These are phyloP conservation scores for Dryadomyces quercivorus DNA, from an alignment of 2,329 filamentous ascomycete genomes.

Conservation along the genomic window DNA sequence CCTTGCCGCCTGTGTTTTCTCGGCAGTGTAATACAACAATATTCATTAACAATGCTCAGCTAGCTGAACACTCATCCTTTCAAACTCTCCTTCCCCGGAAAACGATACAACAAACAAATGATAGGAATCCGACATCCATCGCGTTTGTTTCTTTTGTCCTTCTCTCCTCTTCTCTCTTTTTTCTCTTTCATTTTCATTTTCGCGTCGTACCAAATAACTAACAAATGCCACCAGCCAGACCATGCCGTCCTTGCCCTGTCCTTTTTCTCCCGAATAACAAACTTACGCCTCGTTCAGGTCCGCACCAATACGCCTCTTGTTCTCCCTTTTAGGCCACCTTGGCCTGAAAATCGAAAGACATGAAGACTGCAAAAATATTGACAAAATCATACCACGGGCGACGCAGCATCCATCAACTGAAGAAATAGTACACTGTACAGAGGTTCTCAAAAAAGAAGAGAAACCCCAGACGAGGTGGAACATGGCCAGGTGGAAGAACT, in stretches of 20 bases:
- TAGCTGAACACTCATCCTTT: neutral
- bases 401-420: neutral
- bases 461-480: no score
- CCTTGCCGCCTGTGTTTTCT: neutral
- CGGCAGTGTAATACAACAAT: neutral
- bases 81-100: neutral
- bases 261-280: neutral
- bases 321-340: neutral
- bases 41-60: neutral
- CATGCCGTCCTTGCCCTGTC: neutral
- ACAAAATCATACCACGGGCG: neutral
- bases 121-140: no score
- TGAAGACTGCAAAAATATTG: neutral
- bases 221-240: neutral
- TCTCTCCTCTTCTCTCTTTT: neutral
- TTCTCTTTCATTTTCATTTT: neutral
- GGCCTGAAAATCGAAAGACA: neutral
- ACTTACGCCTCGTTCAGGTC: conserved; percentile 1
- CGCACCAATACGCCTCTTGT: conserved; percentile 1
- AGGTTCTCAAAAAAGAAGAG: neutral
- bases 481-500: neutral
- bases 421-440: neutral
- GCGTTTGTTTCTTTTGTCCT: neutral
- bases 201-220: neutral
- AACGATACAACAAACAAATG: neutral